Conservation (phyloP, 164 flowering plant genomes). For the Tetrastigma voinierianum region DNA sequence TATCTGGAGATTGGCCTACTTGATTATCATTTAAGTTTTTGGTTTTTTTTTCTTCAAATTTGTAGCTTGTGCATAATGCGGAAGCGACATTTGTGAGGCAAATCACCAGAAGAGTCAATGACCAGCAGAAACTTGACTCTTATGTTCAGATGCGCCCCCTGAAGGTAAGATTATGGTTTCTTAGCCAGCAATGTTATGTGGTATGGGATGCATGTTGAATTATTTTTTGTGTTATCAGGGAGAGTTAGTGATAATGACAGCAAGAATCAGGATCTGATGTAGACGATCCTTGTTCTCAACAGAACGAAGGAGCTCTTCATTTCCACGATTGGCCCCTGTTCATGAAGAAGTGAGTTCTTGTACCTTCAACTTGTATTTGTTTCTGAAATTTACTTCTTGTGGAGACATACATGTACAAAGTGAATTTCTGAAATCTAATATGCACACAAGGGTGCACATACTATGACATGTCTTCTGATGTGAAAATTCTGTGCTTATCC, state of each 20-base stretch:
- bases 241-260: constrained; percentile 49
- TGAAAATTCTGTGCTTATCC: not conserved
- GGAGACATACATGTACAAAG: too few relatives aligned
- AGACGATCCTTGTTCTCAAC: constrained; percentile 56
- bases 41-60: too few relatives aligned
- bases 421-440: too few relatives aligned
- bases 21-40: constrained; percentile 3
- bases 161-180: constrained; percentile 40
- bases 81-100: constrained; percentile 60
- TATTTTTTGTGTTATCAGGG: constrained; percentile 40
- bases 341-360: constrained; percentile 63
- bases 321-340: constrained; percentile 49
- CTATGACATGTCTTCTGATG: not conserved
- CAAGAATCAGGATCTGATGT: constrained; percentile 63
- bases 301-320: constrained; percentile 31
- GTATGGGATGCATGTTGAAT: too few relatives aligned
- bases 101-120: constrained; percentile 40
- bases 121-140: constrained; percentile 38
- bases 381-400: too few relatives aligned
- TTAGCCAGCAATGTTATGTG: not conserved
- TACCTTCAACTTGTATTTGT: not conserved
- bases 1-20: not conserved
- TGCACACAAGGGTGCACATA: too few relatives aligned
- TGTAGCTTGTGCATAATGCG: constrained; percentile 64
- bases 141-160: constrained; percentile 36